These are phyloP conservation scores for Seiridium cupressi DNA, from an alignment of 2,329 filamentous ascomycete species.

Conservation along the genomic window DNA sequence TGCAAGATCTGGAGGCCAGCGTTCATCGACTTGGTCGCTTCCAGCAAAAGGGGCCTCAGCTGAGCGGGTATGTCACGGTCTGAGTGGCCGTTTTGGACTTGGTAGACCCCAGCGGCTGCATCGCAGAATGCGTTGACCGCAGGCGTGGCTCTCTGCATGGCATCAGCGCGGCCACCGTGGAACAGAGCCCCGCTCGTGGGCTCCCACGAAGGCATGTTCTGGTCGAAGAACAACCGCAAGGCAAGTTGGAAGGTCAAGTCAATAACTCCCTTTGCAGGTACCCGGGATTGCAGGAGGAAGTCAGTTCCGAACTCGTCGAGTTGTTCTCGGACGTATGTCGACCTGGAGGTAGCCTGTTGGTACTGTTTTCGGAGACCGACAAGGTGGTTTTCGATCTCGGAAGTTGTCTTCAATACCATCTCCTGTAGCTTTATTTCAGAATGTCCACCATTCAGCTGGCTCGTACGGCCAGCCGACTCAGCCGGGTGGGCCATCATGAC, in stretches of 20 bases:
- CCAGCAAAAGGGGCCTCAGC: not conserved
- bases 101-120: not conserved
- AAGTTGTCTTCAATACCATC: not conserved
- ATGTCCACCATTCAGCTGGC: too few relatives aligned
- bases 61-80: not conserved
- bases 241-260: conserved; percentile 10
- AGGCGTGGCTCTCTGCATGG: conserved; percentile 8
- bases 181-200: conserved; percentile 1
- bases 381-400: conserved; percentile 2
- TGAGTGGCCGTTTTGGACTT: not conserved
- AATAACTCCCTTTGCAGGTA: conserved; percentile 8
- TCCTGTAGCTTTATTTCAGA: not conserved
- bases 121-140: conserved; percentile 8
- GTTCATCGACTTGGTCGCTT: not conserved
- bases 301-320: conserved; percentile 8
- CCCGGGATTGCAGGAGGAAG: conserved; percentile 5
- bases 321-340: conserved; percentile 7
- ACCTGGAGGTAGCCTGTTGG: not conserved
- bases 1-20: not conserved
- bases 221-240: conserved; percentile 8
- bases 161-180: conserved; percentile 6
- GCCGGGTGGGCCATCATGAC: not conserved
- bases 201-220: conserved; percentile 9
- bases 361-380: not conserved
- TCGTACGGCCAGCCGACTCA: too few relatives aligned